These are phyloP conservation scores for Cladorrhinum samala DNA, from an alignment of 495 filamentous ascomycete genomes.

Conservation along the genomic window DNA sequence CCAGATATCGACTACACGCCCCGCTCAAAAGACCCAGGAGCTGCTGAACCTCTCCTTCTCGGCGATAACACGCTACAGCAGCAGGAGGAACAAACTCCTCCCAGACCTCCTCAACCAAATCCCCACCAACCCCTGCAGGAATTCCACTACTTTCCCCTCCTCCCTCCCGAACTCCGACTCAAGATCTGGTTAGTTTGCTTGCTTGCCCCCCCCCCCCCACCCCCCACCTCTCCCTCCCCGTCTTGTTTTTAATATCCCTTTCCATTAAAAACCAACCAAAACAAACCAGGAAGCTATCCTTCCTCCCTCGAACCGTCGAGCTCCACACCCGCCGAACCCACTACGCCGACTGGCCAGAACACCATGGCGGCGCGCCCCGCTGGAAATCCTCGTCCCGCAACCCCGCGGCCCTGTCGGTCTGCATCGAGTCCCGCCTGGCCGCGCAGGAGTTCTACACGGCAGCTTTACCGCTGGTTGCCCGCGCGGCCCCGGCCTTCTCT, in stretches of 20 bases:
- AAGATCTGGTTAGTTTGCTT: conserved; percentile 31
- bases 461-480: conserved; percentile 21
- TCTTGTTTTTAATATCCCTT: too few species aligned
- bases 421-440: conserved; percentile 25
- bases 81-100: too few species aligned
- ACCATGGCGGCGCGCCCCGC: not conserved
- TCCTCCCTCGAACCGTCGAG: conserved; percentile 29
- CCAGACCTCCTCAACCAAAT: too few species aligned
- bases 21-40: too few species aligned
- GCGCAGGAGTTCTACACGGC: conserved; percentile 27
- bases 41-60: too few species aligned
- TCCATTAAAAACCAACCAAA: not conserved
- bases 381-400: conserved; percentile 31
- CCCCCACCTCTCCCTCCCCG: not conserved
- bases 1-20: not conserved
- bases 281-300: conserved; percentile 17
- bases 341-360: conserved; percentile 17
- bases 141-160: conserved; percentile 27
- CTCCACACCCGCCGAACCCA: conserved; percentile 26
- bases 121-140: not conserved
- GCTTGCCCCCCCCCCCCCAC: too few species aligned
- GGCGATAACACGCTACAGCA: too few species aligned
- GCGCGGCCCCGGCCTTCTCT: not conserved
- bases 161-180: conserved; percentile 34
- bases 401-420: conserved; percentile 27